A percentile compares a stretch with the other conserved stretches of the same genome.
phyloP scores from a whole-genome alignment of 192 early-diverging fungal species.

The Kickxella alabastrina region DNA sequence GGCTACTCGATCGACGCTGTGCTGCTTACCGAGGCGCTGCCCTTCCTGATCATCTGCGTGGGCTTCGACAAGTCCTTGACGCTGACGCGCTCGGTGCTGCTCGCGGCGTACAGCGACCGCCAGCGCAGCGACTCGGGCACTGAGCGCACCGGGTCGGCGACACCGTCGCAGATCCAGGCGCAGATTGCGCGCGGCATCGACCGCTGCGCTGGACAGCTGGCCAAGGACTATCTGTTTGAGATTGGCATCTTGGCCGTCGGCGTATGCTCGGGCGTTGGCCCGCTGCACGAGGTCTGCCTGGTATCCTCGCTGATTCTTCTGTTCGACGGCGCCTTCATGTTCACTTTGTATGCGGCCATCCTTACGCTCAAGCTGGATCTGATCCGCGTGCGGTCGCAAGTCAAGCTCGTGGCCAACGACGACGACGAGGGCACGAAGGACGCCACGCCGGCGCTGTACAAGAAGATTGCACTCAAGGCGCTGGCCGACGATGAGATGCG shows the following conservation, averaged over 20 bases:
- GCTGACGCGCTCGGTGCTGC: constrained; percentile 77
- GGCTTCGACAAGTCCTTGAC: constrained; percentile 86
- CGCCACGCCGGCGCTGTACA: constrained; percentile 54
- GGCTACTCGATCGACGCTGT: constrained; percentile 68
- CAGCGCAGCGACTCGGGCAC: constrained; percentile 12
- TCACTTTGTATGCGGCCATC: constrained; percentile 81
- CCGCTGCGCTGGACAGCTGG: constrained; percentile 58
- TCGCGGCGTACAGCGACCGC: constrained; percentile 42
- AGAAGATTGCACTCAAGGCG: constrained; percentile 58
- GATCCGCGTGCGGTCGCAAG: constrained; percentile 49
- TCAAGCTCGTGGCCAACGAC: constrained; percentile 24
- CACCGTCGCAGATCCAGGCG: constrained; percentile 55
- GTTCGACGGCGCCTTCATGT: constrained; percentile 79
- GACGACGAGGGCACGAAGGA: constrained; percentile 16
- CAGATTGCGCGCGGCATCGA: constrained; percentile 65
- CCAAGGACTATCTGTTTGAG: constrained; percentile 80
- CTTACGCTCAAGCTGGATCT: constrained; percentile 85
- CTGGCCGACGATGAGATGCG: constrained; percentile 55
- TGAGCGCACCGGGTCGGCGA: constrained; percentile 9
- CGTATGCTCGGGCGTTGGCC: constrained; percentile 68
- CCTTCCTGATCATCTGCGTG: constrained; percentile 86
- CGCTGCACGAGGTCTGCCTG: constrained; percentile 78
- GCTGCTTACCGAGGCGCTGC: constrained; percentile 79
- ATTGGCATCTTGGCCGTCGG: constrained; percentile 74
- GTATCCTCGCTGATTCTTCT: constrained; percentile 74